Conservation (phyloP, 805 yeast species). For the Zygosaccharomyces bisporus region DNA sequence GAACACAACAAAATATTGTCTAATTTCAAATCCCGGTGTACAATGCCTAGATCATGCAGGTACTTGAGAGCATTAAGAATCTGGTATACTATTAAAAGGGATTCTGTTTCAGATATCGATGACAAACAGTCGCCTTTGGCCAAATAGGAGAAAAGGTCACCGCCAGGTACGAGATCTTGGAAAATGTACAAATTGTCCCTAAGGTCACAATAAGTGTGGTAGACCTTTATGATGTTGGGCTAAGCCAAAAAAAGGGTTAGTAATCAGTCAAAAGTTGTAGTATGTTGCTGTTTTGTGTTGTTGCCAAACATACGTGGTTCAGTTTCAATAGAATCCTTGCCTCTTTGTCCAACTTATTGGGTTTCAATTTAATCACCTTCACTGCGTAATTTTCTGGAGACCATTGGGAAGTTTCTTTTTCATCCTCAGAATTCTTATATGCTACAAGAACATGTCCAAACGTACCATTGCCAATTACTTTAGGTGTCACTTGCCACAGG, state of each 20-base stretch:
- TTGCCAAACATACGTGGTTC: conserved; percentile 38
- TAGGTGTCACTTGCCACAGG: conserved; percentile 43
- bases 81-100: conserved; percentile 52
- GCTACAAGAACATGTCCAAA: conserved; percentile 49
- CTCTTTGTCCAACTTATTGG: conserved; percentile 38
- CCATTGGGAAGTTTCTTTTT: conserved; percentile 25
- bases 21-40: conserved; percentile 62
- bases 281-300: not conserved
- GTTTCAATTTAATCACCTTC: conserved; percentile 40
- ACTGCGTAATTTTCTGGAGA: conserved; percentile 44
- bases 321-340: conserved; percentile 41
- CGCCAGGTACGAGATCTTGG: conserved; percentile 52
- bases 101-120: conserved; percentile 52
- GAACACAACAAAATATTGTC: conserved; percentile 59
- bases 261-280: not conserved
- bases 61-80: conserved; percentile 52
- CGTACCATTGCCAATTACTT: conserved; percentile 51
- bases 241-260: conserved; percentile 16
- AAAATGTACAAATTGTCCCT: conserved; percentile 41
- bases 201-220: conserved; percentile 34
- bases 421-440: conserved; percentile 7
- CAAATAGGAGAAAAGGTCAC: conserved; percentile 56
- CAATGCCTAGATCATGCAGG: conserved; percentile 51
- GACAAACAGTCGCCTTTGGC: conserved; percentile 39
- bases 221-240: conserved; percentile 49